Percentiles rank a stretch among this genome's conserved stretches.
Conservation (phyloP, 2,329 filamentous ascomycete species). For the Neofusicoccum sp. region DNA sequence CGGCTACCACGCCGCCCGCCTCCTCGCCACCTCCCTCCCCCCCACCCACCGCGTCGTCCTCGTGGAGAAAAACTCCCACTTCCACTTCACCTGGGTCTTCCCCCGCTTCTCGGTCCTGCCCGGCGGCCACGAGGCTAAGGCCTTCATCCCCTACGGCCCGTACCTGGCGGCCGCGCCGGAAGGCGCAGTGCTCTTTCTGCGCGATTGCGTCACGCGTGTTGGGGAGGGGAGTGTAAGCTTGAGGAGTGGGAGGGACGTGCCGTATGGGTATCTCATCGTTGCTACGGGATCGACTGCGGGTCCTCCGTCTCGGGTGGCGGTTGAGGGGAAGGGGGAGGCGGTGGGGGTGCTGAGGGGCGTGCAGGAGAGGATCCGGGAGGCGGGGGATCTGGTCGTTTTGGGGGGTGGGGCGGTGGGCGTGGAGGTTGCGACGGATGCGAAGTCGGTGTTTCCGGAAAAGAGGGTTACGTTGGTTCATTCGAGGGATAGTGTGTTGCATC, state of each 20-base stretch:
- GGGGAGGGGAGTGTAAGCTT: conserved; percentile 38
- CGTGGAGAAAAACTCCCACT: conserved; percentile 60
- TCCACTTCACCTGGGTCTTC: conserved; percentile 61
- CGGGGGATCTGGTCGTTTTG: neutral
- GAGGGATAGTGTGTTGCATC: conserved; percentile 51
- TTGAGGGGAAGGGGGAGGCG: conserved; percentile 44
- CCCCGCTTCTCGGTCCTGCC: conserved; percentile 58
- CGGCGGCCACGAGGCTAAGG: conserved; percentile 55
- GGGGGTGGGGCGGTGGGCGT: conserved; percentile 1
- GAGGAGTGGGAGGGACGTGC: neutral
- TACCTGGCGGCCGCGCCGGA: conserved; percentile 38
- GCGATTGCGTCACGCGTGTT: conserved; percentile 44
- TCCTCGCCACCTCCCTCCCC: conserved; percentile 51
- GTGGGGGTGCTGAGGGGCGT: conserved; percentile 48
- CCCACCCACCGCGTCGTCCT: conserved; percentile 55
- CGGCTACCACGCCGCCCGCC: conserved; percentile 51
- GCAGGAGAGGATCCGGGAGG: neutral
- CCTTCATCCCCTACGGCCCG: conserved; percentile 59
- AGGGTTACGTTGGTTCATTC: conserved; percentile 59
- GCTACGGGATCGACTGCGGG: neutral
- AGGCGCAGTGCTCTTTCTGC: conserved; percentile 42
- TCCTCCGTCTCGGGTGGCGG: conserved; percentile 28
- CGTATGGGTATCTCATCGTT: neutral
- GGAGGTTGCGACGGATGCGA: conserved; percentile 58
- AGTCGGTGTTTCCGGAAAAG: conserved; percentile 57